Evolutionary conservation across 441 rosid genomes (phyloP).

Genomic region (Gossypium aridum): DNA sequence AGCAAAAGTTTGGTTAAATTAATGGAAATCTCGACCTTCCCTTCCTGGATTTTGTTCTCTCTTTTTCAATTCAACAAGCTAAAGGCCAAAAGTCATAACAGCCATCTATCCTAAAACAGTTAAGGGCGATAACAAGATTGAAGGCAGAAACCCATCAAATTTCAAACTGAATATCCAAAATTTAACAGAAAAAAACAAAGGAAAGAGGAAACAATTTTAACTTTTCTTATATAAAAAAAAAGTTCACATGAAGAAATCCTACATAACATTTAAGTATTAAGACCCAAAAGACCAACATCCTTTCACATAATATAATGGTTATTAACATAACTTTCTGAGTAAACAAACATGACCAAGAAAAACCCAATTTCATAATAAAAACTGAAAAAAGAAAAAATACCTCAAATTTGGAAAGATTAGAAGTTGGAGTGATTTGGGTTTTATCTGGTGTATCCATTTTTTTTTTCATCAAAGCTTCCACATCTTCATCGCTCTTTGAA

Average conservation of each 20-base stretch:
- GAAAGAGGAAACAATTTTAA: neutral
- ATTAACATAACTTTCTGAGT: neutral
- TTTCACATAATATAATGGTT: neutral
- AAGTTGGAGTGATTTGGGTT: conserved; percentile 24
- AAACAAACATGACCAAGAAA: neutral
- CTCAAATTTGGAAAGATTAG: conserved; percentile 27
- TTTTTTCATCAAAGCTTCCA: conserved; percentile 9
- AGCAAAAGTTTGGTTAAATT: neutral
- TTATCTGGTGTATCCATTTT: conserved; percentile 51
- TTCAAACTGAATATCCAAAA: neutral
- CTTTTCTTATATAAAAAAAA: neutral
- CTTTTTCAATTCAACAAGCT: neutral
- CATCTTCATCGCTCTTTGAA: neutral
- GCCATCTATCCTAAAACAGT: neutral
- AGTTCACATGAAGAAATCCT: neutral
- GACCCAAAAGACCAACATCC: neutral
- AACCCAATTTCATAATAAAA: neutral
- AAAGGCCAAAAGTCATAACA: neutral
- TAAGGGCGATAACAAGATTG: neutral
- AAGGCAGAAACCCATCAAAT: neutral
- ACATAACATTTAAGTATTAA: neutral
- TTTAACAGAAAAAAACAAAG: neutral
- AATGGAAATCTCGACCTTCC: neutral
- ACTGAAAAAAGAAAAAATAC: neutral
- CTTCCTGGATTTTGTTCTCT: neutral